Evolutionary conservation across 2,329 filamentous ascomycete genomes (phyloP).

Genomic region (Arthrobotrys musiformis): DNA sequence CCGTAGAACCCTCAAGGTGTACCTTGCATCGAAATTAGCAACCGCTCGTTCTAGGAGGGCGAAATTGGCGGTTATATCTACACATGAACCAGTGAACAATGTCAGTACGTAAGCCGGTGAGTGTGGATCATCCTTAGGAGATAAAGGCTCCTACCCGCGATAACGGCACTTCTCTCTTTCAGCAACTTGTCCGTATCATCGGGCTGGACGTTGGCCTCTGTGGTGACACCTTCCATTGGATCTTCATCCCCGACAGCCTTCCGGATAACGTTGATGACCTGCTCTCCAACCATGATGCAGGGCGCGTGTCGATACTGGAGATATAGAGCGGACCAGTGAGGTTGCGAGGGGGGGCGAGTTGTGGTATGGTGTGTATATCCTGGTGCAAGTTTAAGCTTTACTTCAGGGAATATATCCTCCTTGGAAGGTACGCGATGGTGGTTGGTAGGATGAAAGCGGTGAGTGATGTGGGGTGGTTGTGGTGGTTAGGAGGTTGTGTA

Average conservation of each 20-base stretch:
- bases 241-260: constrained; percentile 52
- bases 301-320: neutral
- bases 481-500: neutral
- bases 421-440: neutral
- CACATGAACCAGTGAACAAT: neutral
- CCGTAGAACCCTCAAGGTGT: constrained; percentile 90
- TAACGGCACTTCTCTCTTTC: constrained; percentile 33
- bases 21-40: constrained; percentile 90
- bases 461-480: constrained; percentile 3
- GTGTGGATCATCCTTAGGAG: neutral
- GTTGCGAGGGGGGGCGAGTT: neutral
- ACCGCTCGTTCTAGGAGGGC: constrained; percentile 90
- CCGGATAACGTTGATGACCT: constrained; percentile 51
- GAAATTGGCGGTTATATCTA: constrained; percentile 96
- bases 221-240: constrained; percentile 44
- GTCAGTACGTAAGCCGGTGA: neutral
- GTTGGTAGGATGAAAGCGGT: neutral
- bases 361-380: neutral
- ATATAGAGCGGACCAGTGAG: neutral
- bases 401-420: neutral
- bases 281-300: constrained; percentile 49
- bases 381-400: neutral
- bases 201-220: neutral
- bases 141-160: constrained; percentile 10
- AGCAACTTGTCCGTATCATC: constrained; percentile 19